These are phyloP conservation scores for Hymenoscyphus salicellus DNA, from an alignment of 2,329 filamentous ascomycete species.

Conservation along the genomic window DNA sequence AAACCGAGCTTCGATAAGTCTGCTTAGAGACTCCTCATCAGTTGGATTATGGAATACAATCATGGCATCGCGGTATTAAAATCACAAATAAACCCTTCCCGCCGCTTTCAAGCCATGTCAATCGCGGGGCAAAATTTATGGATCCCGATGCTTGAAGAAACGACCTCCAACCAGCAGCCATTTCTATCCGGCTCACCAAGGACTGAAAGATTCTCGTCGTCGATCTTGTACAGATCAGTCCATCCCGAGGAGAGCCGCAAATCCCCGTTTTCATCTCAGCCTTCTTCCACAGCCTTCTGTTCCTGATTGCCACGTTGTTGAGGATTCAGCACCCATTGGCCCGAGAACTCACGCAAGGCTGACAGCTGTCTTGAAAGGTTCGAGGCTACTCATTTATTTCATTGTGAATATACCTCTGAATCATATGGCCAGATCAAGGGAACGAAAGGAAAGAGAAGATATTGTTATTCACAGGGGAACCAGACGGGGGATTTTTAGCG, in stretches of 20 bases:
- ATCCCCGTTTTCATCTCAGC: neutral
- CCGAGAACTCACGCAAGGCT: neutral
- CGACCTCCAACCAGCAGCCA: neutral
- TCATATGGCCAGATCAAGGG: slow-evolving; percentile 7
- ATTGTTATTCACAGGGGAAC: neutral
- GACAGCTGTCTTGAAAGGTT: neutral
- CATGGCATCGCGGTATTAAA: neutral
- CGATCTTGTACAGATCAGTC: neutral
- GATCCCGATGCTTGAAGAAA: neutral
- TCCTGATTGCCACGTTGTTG: neutral
- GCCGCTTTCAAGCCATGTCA: neutral
- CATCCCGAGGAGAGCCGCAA: neutral
- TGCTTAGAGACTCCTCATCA: neutral
- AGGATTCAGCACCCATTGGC: neutral
- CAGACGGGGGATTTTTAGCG: slow-evolving; percentile 1
- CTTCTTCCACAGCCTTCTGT: neutral
- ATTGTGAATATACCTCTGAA: neutral
- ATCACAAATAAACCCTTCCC: no score
- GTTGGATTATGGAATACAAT: neutral
- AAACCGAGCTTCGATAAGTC: no score
- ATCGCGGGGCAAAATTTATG: neutral
- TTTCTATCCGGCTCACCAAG: neutral
- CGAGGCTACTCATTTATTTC: neutral
- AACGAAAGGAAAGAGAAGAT: neutral
- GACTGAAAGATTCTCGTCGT: neutral